Conservation (phyloP, 345 rosid species). For the Rhizophora mangle region DNA sequence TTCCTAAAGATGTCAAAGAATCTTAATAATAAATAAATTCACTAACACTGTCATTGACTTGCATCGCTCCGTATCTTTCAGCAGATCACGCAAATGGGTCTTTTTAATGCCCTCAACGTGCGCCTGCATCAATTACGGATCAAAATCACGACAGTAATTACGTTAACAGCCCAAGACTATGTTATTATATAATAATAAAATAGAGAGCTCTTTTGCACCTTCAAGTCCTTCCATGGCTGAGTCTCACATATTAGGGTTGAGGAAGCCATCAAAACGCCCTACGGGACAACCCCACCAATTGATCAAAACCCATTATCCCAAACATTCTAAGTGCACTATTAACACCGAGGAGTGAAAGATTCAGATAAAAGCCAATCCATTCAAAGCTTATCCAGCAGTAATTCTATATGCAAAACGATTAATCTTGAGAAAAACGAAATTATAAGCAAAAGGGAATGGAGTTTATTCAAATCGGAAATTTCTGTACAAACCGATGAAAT, state of each 20-base stretch:
- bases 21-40: neutral
- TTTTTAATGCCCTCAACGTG: constrained; percentile 70
- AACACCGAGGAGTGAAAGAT: too few species aligned
- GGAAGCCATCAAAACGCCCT: constrained; percentile 47
- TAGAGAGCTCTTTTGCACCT: constrained; percentile 37
- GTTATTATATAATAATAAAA: neutral
- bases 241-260: constrained; percentile 64
- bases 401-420: too few species aligned
- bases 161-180: neutral
- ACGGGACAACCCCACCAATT: neutral
- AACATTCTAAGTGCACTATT: neutral
- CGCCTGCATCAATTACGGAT: constrained; percentile 26
- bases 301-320: neutral
- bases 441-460: too few species aligned
- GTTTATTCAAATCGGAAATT: too few species aligned
- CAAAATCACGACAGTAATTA: neutral
- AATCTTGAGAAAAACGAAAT: too few species aligned
- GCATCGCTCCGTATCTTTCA: constrained; percentile 66
- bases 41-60: constrained; percentile 72
- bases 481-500: too few species aligned
- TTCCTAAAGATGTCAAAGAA: too few species aligned
- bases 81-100: constrained; percentile 78
- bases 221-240: constrained; percentile 80
- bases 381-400: too few species aligned
- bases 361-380: too few species aligned